Conservation (phyloP, 139 green algal genomes). For the Yamagishiella unicocca region DNA sequence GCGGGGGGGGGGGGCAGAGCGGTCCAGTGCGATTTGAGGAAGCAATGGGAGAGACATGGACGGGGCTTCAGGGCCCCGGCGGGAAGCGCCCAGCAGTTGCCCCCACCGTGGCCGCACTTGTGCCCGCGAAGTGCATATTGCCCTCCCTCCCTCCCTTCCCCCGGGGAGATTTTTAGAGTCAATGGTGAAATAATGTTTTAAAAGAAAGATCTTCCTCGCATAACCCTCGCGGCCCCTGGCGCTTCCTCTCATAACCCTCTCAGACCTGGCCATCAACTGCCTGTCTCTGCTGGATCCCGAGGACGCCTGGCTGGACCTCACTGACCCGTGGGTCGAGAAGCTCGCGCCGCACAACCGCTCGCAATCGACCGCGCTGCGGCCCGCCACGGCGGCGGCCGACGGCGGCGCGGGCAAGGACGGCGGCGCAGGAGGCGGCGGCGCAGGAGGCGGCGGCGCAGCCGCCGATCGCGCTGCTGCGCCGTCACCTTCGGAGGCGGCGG, state of each 20-base stretch:
- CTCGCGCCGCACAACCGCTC: background rate
- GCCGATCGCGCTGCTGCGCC: background rate
- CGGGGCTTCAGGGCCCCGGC: too few relatives aligned
- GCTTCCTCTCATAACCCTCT: background rate
- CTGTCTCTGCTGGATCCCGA: conserved; percentile 36
- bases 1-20: too few relatives aligned
- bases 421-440: background rate
- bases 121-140: too few relatives aligned
- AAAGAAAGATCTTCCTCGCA: too few relatives aligned
- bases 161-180: too few relatives aligned
- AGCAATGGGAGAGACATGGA: too few relatives aligned
- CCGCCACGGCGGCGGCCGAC: background rate
- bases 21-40: too few relatives aligned
- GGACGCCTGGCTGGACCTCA: conserved; percentile 55
- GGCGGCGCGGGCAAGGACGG: background rate
- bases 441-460: background rate
- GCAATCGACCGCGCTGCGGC: background rate
- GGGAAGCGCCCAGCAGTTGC: too few relatives aligned
- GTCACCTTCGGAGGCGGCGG: background rate
- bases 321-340: conserved; percentile 50
- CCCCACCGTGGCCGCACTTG: too few relatives aligned
- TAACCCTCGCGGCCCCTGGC: too few relatives aligned
- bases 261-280: conserved; percentile 51
- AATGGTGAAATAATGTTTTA: too few relatives aligned
- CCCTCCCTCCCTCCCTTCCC: too few relatives aligned